Percentiles rank a stretch among this genome's conserved stretches.
Conservation (phyloP, 441 rosid species). For the Croton setiger region DNA sequence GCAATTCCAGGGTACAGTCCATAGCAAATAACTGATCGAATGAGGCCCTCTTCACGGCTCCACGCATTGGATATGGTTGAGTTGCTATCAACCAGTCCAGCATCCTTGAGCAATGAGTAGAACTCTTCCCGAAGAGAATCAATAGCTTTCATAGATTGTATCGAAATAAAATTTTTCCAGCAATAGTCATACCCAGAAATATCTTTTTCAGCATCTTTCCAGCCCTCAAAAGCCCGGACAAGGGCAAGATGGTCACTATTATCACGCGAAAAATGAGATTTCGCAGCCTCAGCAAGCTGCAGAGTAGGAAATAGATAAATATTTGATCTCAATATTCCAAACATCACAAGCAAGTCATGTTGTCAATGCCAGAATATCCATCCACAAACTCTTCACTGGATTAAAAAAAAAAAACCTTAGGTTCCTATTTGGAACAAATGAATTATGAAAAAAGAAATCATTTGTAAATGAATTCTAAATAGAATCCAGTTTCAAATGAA, state of each 20-base stretch:
- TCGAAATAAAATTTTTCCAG: constrained; percentile 86
- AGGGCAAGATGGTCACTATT: constrained; percentile 88
- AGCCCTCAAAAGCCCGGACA: constrained; percentile 79
- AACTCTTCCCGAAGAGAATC: constrained; percentile 84
- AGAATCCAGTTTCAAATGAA: too few relatives aligned
- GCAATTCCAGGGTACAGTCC: constrained; percentile 85
- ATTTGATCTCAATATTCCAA: background rate
- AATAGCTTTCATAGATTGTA: constrained; percentile 81
- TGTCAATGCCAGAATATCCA: background rate
- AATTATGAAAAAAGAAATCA: too few relatives aligned
- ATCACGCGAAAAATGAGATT: constrained; percentile 69
- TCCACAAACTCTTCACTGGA: background rate
- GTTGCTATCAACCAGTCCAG: constrained; percentile 64
- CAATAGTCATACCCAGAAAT: constrained; percentile 76
- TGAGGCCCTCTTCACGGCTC: constrained; percentile 54
- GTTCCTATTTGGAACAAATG: too few relatives aligned
- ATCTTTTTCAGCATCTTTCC: constrained; percentile 73
- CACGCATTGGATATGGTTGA: constrained; percentile 43
- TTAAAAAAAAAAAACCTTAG: background rate
- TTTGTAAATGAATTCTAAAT: too few relatives aligned
- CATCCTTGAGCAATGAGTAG: constrained; percentile 69
- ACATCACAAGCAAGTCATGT: background rate
- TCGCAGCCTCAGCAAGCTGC: constrained; percentile 91
- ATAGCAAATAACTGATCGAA: constrained; percentile 78
- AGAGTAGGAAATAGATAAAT: constrained; percentile 8